Evolutionary conservation across 169 alveolate species (phyloP), one percentile per base, ranked within the genome.

Genomic region (Plasmodium adleri): DNA sequence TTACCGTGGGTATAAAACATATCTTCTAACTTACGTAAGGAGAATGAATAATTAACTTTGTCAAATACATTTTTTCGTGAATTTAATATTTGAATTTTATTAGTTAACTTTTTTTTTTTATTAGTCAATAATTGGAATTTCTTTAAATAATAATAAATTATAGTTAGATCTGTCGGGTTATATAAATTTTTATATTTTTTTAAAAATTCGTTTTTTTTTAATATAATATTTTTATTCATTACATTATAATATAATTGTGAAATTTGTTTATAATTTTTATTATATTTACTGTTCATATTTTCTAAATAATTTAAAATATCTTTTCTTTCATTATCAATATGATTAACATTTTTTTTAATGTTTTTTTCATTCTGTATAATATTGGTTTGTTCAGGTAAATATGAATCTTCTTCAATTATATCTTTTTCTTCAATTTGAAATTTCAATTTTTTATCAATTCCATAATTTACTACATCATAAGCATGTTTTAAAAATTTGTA

Each of bases 401-500:
- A 83, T 15, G 91, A 83, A 47, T 67, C 73, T 68, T 83, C 91
- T n/a, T 83, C 74, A 20, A 67, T 72, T 32, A 83, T 83, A 15
- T 68, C 39, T 83, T 83, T 83, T 54, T 83, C 91, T 8, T 58
- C 91, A 67, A 83, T 58, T 68, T 68, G 39, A 67, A 83, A 63
- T 83, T 83, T 83, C 45, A 83, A 68, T 54, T 83, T 68, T 13
- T 83, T 83, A 56, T 83, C 83, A 83, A 83, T 67, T 39, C 91
- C 91, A 49, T 83, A 83, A 49, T 83, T 83, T 15, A 83, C 83
- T 26, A 83, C 73, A 83, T 83, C 91, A 54, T 54, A 63, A 39
- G 91, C 91, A 39, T 83, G 71, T 26, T 83, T 83, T 83, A 83
- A 83, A 83, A 83, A 83, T 52, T 83, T 83, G 50, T 83, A 83